Percentiles rank a stretch among this genome's conserved stretches.
phyloP scores from a whole-genome alignment of 78 protist genomes.

The Cyanophora paradoxa region DNA sequence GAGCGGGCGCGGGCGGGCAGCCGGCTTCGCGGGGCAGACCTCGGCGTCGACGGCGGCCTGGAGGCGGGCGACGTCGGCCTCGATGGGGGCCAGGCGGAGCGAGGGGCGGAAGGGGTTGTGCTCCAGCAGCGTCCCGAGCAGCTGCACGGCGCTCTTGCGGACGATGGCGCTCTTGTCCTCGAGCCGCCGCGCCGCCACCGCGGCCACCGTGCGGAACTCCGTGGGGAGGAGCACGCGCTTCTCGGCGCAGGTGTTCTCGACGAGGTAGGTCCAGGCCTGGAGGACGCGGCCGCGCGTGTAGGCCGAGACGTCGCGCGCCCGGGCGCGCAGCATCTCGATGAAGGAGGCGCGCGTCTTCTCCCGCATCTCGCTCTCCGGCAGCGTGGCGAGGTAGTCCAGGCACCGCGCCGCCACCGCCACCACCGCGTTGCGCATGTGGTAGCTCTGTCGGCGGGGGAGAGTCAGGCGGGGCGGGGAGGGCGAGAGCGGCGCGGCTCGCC shows the following conservation, averaged over 20 bases:
- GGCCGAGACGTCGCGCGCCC: constrained; percentile 15
- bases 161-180: constrained; percentile 10
- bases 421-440: too few relatives aligned
- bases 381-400: too few relatives aligned
- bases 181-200: constrained; percentile 5
- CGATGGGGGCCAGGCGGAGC: neutral
- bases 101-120: constrained; percentile 4
- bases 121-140: constrained; percentile 1
- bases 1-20: too few relatives aligned
- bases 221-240: neutral
- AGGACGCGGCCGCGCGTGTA: constrained; percentile 17
- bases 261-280: constrained; percentile 11
- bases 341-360: too few relatives aligned
- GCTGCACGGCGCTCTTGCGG: constrained; percentile 26
- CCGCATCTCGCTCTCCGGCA: too few relatives aligned
- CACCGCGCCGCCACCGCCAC: too few relatives aligned
- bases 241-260: constrained; percentile 12
- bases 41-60: too few relatives aligned
- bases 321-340: constrained; percentile 8
- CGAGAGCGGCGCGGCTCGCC: too few relatives aligned
- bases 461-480: too few relatives aligned
- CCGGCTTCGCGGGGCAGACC: too few relatives aligned
- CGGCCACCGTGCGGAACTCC: neutral
- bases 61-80: neutral
- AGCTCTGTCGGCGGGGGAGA: too few relatives aligned